Evolutionary conservation across 2,329 filamentous ascomycete genomes (phyloP).

Genomic region (Didymella pinodella): DNA sequence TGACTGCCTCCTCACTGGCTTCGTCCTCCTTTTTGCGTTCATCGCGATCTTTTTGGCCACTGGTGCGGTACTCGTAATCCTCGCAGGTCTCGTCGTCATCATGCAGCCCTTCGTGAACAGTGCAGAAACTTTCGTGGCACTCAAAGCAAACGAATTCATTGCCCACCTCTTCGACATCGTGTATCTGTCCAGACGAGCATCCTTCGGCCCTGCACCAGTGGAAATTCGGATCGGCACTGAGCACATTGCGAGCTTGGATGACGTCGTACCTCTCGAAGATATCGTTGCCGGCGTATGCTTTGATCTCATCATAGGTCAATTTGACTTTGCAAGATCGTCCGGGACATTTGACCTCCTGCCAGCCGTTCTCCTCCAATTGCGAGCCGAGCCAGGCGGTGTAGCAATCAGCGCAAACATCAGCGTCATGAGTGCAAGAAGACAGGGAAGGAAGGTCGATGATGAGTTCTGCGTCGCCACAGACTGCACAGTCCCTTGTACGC

Average conservation of each 20-base stretch:
- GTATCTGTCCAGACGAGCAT: constrained; percentile 63
- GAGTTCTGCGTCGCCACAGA: constrained; percentile 30
- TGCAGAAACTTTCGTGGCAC: constrained; percentile 51
- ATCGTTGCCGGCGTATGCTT: constrained; percentile 30
- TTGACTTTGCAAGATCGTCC: constrained; percentile 55
- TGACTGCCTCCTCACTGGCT: constrained; percentile 40
- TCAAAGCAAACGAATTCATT: constrained; percentile 55
- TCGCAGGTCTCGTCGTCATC: constrained; percentile 54
- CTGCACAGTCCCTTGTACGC: constrained; percentile 29
- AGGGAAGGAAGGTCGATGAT: constrained; percentile 35
- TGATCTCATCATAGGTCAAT: constrained; percentile 58
- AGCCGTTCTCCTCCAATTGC: constrained; percentile 50
- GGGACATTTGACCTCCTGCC: constrained; percentile 62
- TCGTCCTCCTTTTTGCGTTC: constrained; percentile 36
- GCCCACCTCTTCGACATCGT: constrained; percentile 55
- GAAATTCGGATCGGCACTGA: constrained; percentile 59
- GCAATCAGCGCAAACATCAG: constrained; percentile 49
- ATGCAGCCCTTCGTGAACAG: constrained; percentile 48
- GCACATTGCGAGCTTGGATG: constrained; percentile 54
- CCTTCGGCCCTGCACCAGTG: constrained; percentile 61
- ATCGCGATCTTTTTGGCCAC: constrained; percentile 32
- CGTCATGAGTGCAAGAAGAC: constrained; percentile 44
- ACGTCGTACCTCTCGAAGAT: constrained; percentile 48
- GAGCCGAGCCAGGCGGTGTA: constrained; percentile 50
- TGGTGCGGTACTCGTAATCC: constrained; percentile 49